Conservation (phyloP, 1,139 yeast species). For the Kazachstania sp. region DNA sequence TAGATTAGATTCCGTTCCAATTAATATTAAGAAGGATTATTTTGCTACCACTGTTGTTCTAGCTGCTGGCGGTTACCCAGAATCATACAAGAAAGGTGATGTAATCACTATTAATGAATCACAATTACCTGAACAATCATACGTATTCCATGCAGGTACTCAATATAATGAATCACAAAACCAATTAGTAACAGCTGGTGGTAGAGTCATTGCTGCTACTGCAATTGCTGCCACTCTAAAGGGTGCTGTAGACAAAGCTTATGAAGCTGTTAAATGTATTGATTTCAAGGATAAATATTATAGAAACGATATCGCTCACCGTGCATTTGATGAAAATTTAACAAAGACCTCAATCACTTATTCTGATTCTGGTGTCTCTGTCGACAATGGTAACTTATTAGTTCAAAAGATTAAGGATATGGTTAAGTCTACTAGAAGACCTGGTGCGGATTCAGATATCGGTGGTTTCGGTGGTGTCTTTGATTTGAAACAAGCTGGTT, state of each 20-base stretch:
- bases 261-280: conserved; percentile 72
- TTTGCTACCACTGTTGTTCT: conserved; percentile 88
- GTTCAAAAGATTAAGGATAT: conserved; percentile 85
- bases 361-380: conserved; percentile 94
- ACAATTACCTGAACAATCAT: conserved; percentile 46
- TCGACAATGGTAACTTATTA: conserved; percentile 84
- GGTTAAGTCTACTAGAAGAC: conserved; percentile 89
- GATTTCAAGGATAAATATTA: conserved; percentile 66
- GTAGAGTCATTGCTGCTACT: conserved; percentile 93
- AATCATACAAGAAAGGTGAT: conserved; percentile 76
- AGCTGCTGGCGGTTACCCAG: conserved; percentile 98
- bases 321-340: conserved; percentile 59
- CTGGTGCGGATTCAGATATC: conserved; percentile 96
- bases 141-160: conserved; percentile 95
- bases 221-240: conserved; percentile 70
- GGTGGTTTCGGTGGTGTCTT: conserved; percentile 99
- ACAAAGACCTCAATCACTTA: conserved; percentile 49
- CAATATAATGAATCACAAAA: conserved; percentile 38
- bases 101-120: conserved; percentile 52
- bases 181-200: conserved; percentile 80
- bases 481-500: conserved; percentile 84
- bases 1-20: conserved; percentile 75
- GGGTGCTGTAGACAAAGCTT: conserved; percentile 80
- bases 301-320: conserved; percentile 91
- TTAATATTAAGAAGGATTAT: conserved; percentile 51